Evolutionary conservation across 73 alveolate genomes (phyloP).

Genomic region (Paramecium primaurelia): DNA sequence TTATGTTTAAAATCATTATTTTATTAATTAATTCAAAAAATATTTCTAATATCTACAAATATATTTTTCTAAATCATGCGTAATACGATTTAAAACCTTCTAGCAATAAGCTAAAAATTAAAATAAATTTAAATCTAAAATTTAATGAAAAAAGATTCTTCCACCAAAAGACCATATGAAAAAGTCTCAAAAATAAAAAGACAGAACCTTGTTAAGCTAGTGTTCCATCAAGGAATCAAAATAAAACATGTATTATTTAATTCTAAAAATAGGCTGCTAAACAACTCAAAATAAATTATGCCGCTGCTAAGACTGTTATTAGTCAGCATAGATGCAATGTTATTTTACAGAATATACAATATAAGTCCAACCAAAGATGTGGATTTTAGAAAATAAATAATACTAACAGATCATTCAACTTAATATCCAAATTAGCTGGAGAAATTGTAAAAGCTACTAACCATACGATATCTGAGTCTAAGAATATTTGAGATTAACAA

Average conservation of each 20-base stretch:
- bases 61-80: not conserved
- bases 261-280: not conserved
- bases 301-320: slow-evolving; percentile 14
- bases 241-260: not conserved
- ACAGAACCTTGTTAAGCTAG: not conserved
- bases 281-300: not conserved
- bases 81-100: not conserved
- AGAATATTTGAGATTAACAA: not conserved
- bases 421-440: not conserved
- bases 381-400: not conserved
- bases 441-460: not conserved
- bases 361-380: not conserved
- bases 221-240: not conserved
- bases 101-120: not conserved
- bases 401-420: not conserved
- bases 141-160: not conserved
- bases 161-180: not conserved
- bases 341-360: not conserved
- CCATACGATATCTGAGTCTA: not conserved
- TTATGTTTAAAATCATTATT: not conserved
- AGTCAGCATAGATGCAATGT: not conserved
- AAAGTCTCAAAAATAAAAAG: not conserved
- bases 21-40: not conserved
- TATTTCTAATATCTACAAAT: not conserved
- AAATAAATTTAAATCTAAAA: not conserved